These are phyloP conservation scores for Solanum dulcamara DNA, from an alignment of 257 asterid genomes.

Conservation along the genomic window DNA sequence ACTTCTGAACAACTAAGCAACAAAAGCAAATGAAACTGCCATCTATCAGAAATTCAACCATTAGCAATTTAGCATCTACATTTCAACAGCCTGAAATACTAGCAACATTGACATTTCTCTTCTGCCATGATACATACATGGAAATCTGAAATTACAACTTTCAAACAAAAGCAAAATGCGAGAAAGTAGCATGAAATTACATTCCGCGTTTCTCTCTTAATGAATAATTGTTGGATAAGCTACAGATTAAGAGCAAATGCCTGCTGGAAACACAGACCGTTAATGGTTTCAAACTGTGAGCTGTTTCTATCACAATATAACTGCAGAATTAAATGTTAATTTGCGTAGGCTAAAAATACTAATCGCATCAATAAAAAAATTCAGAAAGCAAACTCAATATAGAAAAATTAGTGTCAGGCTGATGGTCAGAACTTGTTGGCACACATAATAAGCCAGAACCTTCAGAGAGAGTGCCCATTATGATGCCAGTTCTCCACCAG, in stretches of 20 bases:
- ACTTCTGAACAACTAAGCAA: neutral
- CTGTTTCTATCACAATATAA: neutral
- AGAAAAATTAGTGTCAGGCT: neutral
- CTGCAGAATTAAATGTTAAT: neutral
- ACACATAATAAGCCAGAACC: neutral
- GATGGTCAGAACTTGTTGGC: neutral
- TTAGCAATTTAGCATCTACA: neutral
- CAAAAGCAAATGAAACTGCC: neutral
- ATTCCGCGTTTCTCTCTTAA: neutral
- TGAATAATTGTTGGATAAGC: neutral
- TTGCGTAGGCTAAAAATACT: neutral
- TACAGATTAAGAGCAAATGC: neutral
- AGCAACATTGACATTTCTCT: neutral
- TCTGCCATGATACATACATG: neutral
- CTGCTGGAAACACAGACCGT: neutral
- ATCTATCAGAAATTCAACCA: neutral
- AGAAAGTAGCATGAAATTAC: neutral
- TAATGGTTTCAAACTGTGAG: neutral
- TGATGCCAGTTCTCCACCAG: constrained; percentile 2
- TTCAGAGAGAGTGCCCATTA: neutral
- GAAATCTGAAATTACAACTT: neutral
- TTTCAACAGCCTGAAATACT: neutral
- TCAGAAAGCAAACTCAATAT: neutral
- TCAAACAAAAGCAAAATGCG: neutral
- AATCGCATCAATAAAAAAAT: neutral